Evolutionary conservation across 2,329 filamentous ascomycete genomes (phyloP).

Genomic region (Fusarium sp.): DNA sequence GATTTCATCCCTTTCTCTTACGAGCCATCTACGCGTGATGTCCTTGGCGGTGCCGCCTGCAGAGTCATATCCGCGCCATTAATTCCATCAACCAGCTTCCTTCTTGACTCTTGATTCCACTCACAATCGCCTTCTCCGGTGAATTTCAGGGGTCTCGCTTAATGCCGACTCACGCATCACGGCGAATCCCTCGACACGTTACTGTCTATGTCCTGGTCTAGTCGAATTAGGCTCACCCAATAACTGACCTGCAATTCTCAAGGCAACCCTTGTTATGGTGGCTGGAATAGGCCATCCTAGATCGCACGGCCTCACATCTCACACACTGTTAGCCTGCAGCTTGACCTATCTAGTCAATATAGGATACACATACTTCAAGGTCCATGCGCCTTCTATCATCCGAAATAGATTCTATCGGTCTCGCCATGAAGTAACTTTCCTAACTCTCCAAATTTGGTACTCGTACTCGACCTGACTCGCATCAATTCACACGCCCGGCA

Average conservation of each 20-base stretch:
- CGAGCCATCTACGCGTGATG: not conserved
- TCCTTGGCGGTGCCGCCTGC: not conserved
- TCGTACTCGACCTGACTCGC: not conserved
- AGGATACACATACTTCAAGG: not conserved
- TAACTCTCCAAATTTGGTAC: not conserved
- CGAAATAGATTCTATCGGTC: not conserved
- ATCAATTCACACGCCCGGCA: not conserved
- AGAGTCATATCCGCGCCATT: not conserved
- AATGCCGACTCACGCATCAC: not conserved
- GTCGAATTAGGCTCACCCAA: not conserved
- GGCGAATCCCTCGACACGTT: not conserved
- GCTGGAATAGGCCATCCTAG: not conserved
- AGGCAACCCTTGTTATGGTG: not conserved
- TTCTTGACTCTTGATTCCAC: not conserved
- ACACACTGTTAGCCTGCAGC: not conserved
- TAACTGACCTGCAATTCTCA: constrained; percentile 1
- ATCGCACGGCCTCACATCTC: not conserved
- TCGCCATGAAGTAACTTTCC: not conserved
- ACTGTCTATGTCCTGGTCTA: not conserved
- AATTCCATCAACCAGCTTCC: not conserved
- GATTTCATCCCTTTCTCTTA: not conserved
- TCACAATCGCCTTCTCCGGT: not conserved
- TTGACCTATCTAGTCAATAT: not conserved
- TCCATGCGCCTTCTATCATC: not conserved
- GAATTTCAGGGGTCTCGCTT: not conserved